phyloP scores from a whole-genome alignment of 2,329 filamentous ascomycete species.

The Cytospora piceicola region DNA sequence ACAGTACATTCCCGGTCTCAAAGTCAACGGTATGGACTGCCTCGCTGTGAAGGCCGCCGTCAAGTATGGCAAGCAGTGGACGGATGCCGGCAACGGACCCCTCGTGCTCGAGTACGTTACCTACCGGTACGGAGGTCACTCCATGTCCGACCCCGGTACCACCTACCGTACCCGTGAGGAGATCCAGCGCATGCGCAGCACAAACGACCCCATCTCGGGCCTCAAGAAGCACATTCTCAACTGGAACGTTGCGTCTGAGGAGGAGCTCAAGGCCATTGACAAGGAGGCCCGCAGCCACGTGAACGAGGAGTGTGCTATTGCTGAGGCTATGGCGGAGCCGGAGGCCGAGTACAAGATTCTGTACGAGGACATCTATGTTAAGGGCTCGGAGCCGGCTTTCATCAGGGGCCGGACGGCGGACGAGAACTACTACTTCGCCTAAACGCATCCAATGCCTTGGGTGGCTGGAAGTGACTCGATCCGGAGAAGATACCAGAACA shows the following conservation, averaged over 20 bases:
- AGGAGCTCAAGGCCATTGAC: conserved; percentile 94
- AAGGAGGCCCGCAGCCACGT: conserved; percentile 87
- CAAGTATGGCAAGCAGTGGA: conserved; percentile 89
- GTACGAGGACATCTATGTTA: conserved; percentile 95
- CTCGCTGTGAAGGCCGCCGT: conserved; percentile 97
- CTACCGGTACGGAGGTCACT: conserved; percentile 99
- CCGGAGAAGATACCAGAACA: conserved; percentile 6
- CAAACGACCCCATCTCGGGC: conserved; percentile 96
- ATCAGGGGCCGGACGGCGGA: conserved; percentile 86
- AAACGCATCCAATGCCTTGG: conserved; percentile 31
- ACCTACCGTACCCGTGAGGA: conserved; percentile 99
- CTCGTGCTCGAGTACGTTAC: conserved; percentile 98
- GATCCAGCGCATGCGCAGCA: conserved; percentile 99
- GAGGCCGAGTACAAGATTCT: conserved; percentile 81
- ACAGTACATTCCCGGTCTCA: conserved; percentile 98
- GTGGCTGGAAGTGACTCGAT: conserved; percentile 30
- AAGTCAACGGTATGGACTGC: conserved; percentile 99
- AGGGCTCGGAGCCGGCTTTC: conserved; percentile 83
- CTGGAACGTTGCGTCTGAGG: conserved; percentile 89
- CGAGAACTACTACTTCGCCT: conserved; percentile 91
- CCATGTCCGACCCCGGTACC: conserved; percentile 99
- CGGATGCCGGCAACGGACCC: conserved; percentile 81
- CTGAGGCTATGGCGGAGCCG: conserved; percentile 84
- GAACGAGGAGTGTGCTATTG: conserved; percentile 85
- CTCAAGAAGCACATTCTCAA: conserved; percentile 98